These are phyloP conservation scores for Ogataea haglerorum DNA, from an alignment of 805 yeast species.

Conservation along the genomic window DNA sequence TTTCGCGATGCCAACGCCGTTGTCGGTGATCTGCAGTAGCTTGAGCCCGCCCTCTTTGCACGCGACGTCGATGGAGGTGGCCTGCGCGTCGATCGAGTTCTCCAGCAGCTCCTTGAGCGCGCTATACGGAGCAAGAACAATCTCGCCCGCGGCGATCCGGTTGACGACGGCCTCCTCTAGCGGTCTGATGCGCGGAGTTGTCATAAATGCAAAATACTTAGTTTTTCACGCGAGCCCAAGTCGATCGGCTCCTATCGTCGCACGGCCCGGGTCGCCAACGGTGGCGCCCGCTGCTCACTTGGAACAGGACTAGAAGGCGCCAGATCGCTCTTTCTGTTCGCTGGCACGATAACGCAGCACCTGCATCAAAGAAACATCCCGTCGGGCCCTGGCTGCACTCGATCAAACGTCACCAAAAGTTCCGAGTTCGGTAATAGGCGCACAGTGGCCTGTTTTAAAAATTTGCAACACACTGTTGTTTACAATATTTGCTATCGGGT, in stretches of 20 bases:
- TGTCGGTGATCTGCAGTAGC: constrained; percentile 80
- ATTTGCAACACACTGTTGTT: background rate
- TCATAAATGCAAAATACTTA: background rate
- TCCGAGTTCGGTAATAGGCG: background rate
- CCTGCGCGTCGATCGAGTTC: constrained; percentile 83
- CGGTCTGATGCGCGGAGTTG: constrained; percentile 23
- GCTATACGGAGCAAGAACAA: constrained; percentile 88
- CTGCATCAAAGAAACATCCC: background rate
- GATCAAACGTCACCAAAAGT: background rate
- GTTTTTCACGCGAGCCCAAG: background rate
- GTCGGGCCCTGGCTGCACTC: background rate
- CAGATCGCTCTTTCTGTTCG: background rate
- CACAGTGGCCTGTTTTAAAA: background rate
- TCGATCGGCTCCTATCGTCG: constrained; percentile 1
- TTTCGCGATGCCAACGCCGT: constrained; percentile 76
- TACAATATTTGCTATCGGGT: background rate
- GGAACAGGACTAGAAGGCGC: background rate
- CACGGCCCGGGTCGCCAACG: background rate
- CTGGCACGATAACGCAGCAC: background rate
- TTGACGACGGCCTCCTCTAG: constrained; percentile 75
- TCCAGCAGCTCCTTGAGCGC: constrained; percentile 92
- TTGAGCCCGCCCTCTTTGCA: constrained; percentile 94
- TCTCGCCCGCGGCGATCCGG: constrained; percentile 95
- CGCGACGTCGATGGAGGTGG: constrained; percentile 69
- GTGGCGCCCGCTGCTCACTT: background rate